These are phyloP conservation scores for Mycena rosella DNA, from an alignment of 768 basidiomycete species.

Conservation along the genomic window DNA sequence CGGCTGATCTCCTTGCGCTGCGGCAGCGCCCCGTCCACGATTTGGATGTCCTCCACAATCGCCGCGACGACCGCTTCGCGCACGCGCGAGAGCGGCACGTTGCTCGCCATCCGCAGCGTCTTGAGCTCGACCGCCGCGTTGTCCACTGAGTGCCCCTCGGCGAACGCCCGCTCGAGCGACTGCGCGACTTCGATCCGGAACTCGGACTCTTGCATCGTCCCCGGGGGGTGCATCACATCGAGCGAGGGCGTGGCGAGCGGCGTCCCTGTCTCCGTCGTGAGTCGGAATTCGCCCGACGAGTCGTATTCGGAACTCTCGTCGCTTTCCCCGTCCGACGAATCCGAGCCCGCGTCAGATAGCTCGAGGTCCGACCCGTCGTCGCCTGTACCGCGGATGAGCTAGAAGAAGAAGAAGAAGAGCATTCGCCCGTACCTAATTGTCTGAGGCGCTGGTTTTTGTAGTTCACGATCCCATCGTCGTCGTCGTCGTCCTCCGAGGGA, in stretches of 20 bases:
- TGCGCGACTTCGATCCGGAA: conserved; percentile 84
- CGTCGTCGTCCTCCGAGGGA: conserved; percentile 72
- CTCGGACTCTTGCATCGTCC: conserved; percentile 69
- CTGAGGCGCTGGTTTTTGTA: conserved; percentile 78
- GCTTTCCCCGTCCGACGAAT: conserved; percentile 61
- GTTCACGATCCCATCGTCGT: conserved; percentile 70
- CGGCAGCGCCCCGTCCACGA: conserved; percentile 65
- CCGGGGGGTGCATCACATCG: conserved; percentile 36
- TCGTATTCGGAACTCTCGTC: conserved; percentile 46
- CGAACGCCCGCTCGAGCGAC: conserved; percentile 92
- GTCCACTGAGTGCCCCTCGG: conserved; percentile 91
- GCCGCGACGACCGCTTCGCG: conserved; percentile 91
- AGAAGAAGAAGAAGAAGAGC: conserved; percentile 13
- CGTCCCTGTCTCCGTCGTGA: not conserved
- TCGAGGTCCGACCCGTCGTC: conserved; percentile 74
- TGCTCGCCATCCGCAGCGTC: conserved; percentile 96
- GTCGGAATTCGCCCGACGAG: conserved; percentile 4
- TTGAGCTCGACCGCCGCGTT: conserved; percentile 95
- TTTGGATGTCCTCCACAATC: conserved; percentile 78
- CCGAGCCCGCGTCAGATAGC: conserved; percentile 69
- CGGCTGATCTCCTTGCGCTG: conserved; percentile 76
- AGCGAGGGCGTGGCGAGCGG: conserved; percentile 16
- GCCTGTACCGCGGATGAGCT: conserved; percentile 52
- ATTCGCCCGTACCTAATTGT: conserved; percentile 69
- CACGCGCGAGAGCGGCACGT: conserved; percentile 88